These are phyloP conservation scores for Sextonia rubra DNA, from an alignment of 164 flowering plant genomes.

Conservation along the genomic window DNA sequence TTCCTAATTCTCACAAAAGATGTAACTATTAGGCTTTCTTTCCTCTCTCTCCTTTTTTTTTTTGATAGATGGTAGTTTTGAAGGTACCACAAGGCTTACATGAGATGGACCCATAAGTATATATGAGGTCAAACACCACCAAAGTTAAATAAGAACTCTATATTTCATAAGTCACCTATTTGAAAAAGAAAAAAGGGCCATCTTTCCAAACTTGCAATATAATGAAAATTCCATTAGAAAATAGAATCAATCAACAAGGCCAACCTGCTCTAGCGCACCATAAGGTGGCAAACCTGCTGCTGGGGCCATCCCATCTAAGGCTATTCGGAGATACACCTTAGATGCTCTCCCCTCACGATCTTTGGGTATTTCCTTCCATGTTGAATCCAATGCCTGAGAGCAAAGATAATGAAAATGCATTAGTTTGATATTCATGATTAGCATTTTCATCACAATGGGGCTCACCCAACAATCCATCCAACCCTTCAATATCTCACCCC, in stretches of 20 bases:
- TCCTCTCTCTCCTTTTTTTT: no score
- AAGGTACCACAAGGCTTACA: no score
- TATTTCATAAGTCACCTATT: no score
- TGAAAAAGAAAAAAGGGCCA: no score
- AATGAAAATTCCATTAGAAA: conserved; percentile 27
- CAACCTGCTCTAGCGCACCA: conserved; percentile 78
- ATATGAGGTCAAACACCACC: no score
- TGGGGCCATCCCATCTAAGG: conserved; percentile 57
- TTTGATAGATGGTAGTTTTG: no score
- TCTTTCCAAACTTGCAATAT: conserved; percentile 26
- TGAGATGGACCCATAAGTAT: no score
- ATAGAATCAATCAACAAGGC: not conserved
- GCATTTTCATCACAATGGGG: not conserved
- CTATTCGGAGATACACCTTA: conserved; percentile 58
- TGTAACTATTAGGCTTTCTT: no score
- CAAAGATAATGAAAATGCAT: not conserved
- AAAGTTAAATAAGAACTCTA: no score
- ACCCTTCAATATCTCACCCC: no score
- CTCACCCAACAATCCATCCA: no score
- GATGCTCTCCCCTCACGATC: conserved; percentile 58
- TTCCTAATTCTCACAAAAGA: no score
- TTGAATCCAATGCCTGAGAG: conserved; percentile 48
- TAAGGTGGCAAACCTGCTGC: conserved; percentile 83
- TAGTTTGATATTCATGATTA: not conserved
- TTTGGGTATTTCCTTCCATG: conserved; percentile 51